Evolutionary conservation across 176 grass and related monocot genomes (phyloP).

Genomic region (Ensete glaucum): DNA sequence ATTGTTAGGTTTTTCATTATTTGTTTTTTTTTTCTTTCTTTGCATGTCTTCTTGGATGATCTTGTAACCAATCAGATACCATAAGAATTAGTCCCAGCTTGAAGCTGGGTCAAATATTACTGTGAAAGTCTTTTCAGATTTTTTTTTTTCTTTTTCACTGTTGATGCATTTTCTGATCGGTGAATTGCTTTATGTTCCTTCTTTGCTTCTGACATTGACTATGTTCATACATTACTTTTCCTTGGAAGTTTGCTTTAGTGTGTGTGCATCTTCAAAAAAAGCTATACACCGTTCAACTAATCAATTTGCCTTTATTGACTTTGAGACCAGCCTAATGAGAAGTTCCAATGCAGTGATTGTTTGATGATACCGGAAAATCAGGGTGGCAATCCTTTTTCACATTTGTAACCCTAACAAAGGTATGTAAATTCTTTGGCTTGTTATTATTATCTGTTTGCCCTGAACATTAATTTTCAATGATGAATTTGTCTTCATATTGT

Average conservation of each 20-base stretch:
- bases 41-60: neutral
- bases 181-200: neutral
- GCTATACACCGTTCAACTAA: neutral
- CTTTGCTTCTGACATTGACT: neutral
- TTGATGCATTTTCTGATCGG: neutral
- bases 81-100: neutral
- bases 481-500: too few relatives aligned
- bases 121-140: too few relatives aligned
- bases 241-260: too few relatives aligned
- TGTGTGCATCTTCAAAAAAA: neutral
- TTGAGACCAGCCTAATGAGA: neutral
- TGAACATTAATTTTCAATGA: too few relatives aligned
- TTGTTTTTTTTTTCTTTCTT: neutral
- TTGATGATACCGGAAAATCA: too few relatives aligned
- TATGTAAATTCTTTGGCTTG: too few relatives aligned
- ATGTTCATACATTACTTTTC: too few relatives aligned
- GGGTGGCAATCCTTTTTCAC: too few relatives aligned
- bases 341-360: neutral
- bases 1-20: neutral
- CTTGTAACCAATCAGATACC: neutral
- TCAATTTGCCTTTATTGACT: neutral
- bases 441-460: too few relatives aligned
- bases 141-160: too few relatives aligned
- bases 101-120: too few relatives aligned
- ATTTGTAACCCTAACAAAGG: too few relatives aligned